These are phyloP conservation scores for Chalciporus pseudorubinellus DNA, from an alignment of 768 basidiomycete species.

Conservation along the genomic window DNA sequence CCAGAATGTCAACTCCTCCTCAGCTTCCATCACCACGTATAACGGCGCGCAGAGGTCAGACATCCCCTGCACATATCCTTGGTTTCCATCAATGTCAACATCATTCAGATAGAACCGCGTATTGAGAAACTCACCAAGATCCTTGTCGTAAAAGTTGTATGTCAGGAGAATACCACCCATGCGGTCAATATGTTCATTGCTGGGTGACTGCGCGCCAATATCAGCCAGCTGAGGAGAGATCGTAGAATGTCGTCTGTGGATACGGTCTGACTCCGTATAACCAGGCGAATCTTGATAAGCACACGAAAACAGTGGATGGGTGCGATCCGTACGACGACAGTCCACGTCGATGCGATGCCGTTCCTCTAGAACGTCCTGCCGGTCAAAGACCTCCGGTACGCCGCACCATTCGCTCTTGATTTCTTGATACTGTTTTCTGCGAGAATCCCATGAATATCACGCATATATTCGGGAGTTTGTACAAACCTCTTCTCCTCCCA, in stretches of 20 bases:
- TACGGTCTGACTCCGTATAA: constrained; percentile 53
- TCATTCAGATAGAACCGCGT: not conserved
- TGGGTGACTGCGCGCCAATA: constrained; percentile 83
- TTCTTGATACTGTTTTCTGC: constrained; percentile 66
- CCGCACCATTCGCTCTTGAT: constrained; percentile 83
- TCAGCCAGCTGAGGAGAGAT: constrained; percentile 72
- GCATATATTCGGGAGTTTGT: not conserved
- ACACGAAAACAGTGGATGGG: constrained; percentile 81
- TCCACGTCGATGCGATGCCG: constrained; percentile 96
- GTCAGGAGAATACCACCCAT: constrained; percentile 84
- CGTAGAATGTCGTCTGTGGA: constrained; percentile 57
- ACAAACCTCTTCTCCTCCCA: constrained; percentile 67
- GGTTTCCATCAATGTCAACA: constrained; percentile 17
- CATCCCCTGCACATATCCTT: constrained; percentile 99
- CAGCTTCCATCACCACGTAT: constrained; percentile 86
- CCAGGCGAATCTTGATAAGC: constrained; percentile 34
- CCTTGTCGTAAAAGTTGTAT: constrained; percentile 86
- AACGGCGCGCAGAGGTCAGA: constrained; percentile 92
- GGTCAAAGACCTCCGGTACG: constrained; percentile 76
- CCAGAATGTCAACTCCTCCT: constrained; percentile 94
- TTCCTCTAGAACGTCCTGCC: constrained; percentile 80
- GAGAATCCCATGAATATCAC: constrained; percentile 7
- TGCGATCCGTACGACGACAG: constrained; percentile 92
- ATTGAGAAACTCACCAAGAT: constrained; percentile 59
- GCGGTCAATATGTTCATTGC: constrained; percentile 90